phyloP scores from a whole-genome alignment of 2,329 filamentous ascomycete species.

The Pseudocercospora macadamiae region DNA sequence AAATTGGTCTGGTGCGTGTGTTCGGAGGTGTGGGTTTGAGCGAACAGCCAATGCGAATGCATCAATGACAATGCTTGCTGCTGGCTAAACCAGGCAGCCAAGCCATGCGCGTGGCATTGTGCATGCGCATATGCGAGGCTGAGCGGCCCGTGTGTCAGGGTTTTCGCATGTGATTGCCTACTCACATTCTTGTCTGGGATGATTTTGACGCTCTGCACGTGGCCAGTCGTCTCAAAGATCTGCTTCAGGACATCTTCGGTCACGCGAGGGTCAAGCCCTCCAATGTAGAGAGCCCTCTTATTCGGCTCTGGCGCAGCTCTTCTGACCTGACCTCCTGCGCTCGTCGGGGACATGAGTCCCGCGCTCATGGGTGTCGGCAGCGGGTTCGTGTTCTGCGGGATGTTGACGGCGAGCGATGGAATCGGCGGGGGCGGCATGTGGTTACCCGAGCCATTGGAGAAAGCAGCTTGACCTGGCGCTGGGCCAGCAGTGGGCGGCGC shows the following conservation, averaged over 20 bases:
- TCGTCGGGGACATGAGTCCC: constrained; percentile 82
- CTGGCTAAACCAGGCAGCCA: constrained; percentile 14
- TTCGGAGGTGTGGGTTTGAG: neutral
- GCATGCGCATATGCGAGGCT: constrained; percentile 7
- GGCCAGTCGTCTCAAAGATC: constrained; percentile 92
- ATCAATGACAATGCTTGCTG: constrained; percentile 9
- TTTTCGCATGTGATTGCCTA: constrained; percentile 36
- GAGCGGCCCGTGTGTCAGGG: neutral
- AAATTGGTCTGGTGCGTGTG: neutral
- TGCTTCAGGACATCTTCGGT: constrained; percentile 65
- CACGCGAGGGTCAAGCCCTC: constrained; percentile 77
- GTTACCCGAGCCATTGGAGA: constrained; percentile 74
- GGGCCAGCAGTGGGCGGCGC: constrained; percentile 69
- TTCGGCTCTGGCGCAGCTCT: constrained; percentile 96
- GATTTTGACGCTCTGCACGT: constrained; percentile 98
- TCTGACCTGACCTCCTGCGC: constrained; percentile 77
- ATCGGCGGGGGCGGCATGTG: constrained; percentile 91
- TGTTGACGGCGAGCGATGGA: constrained; percentile 68
- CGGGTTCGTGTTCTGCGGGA: constrained; percentile 94
- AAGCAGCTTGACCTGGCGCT: constrained; percentile 64
- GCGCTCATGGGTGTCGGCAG: constrained; percentile 84
- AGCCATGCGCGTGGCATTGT: constrained; percentile 7
- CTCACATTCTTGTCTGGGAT: constrained; percentile 99
- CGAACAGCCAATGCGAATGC: constrained; percentile 23
- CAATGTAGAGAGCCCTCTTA: constrained; percentile 95